phyloP scores from a whole-genome alignment of 1,284 basidiomycete species.

The Meira nashicola region DNA sequence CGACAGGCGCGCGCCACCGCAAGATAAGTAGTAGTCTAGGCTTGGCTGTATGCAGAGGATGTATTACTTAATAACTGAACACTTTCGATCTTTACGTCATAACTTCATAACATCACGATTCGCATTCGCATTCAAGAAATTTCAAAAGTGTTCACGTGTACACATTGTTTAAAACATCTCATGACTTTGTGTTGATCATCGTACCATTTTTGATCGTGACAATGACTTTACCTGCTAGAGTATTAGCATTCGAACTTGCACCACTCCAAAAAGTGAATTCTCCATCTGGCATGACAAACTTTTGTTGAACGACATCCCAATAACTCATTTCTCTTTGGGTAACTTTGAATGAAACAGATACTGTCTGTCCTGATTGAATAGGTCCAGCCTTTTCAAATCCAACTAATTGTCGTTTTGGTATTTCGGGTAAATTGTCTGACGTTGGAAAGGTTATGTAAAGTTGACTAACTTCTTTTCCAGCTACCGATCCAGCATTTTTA shows the following conservation, averaged over 20 bases:
- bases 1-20: too few relatives aligned
- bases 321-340: constrained; percentile 24
- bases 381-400: constrained; percentile 33
- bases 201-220: too few relatives aligned
- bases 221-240: too few relatives aligned
- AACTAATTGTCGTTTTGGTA: constrained; percentile 25
- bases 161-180: too few relatives aligned
- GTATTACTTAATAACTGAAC: too few relatives aligned
- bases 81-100: too few relatives aligned
- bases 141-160: too few relatives aligned
- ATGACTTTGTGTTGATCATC: too few relatives aligned
- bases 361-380: constrained; percentile 22
- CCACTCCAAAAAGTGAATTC: not conserved
- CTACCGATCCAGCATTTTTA: constrained; percentile 54
- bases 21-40: too few relatives aligned
- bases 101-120: too few relatives aligned
- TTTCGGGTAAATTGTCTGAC: constrained; percentile 12
- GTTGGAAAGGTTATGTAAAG: constrained; percentile 34
- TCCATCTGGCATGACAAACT: constrained; percentile 22
- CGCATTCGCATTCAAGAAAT: too few relatives aligned
- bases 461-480: constrained; percentile 56
- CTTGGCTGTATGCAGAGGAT: too few relatives aligned
- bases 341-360: constrained; percentile 23
- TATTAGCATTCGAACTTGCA: not conserved
- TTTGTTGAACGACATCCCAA: constrained; percentile 22